A percentile compares a stretch with the other conserved stretches of the same genome.
phyloP scores from a whole-genome alignment of 116 monocot genomes.

The Posidonia oceanica region DNA sequence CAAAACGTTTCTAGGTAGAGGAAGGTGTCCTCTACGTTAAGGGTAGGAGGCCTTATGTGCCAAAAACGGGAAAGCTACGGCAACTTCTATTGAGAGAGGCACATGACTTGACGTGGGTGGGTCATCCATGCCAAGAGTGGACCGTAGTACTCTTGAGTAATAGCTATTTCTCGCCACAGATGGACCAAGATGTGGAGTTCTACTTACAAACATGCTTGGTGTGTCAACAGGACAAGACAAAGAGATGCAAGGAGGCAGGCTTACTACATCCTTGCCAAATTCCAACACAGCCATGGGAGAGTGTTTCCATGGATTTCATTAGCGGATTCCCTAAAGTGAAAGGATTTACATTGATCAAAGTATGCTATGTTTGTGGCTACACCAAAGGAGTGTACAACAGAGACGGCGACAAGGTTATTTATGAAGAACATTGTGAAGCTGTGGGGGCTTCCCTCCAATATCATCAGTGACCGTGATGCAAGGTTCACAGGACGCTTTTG shows the following conservation, averaged over 20 bases:
- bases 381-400: background rate
- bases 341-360: background rate
- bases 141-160: background rate
- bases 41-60: slow-evolving; percentile 1
- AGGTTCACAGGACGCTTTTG: background rate
- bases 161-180: background rate
- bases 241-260: background rate
- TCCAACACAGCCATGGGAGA: background rate
- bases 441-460: too few relatives aligned
- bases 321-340: too few relatives aligned
- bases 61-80: background rate
- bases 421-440: too few relatives aligned
- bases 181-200: background rate
- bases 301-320: too few relatives aligned
- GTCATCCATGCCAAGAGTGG: background rate
- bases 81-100: background rate
- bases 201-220: background rate
- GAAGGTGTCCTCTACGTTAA: background rate
- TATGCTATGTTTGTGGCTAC: background rate
- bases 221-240: slow-evolving; percentile 3
- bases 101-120: background rate
- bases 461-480: background rate
- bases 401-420: background rate
- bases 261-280: background rate
- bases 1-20: background rate